Evolutionary conservation across 148 eudicot genomes (phyloP).

Genomic region (Vaccinium darrowii): DNA sequence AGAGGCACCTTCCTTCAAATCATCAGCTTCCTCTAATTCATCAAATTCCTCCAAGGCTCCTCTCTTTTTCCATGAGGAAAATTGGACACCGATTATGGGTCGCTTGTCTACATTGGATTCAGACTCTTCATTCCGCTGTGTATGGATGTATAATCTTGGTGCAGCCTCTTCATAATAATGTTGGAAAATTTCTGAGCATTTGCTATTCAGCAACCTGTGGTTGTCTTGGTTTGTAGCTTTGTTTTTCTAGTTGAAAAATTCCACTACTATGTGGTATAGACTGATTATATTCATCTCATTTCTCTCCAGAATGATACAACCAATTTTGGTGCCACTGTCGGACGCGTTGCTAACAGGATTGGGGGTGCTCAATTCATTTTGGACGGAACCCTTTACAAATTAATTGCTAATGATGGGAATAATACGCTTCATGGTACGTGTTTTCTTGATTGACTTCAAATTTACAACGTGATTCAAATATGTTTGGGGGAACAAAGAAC

Average conservation of each 20-base stretch:
- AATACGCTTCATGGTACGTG: conserved; percentile 74
- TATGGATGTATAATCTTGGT: not conserved
- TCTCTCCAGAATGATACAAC: conserved; percentile 53
- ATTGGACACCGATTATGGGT: not conserved
- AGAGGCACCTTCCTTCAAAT: too few relatives aligned
- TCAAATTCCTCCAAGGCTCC: too few relatives aligned
- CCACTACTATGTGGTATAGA: not conserved
- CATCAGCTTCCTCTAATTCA: too few relatives aligned
- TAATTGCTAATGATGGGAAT: conserved; percentile 52
- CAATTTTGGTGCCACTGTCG: conserved; percentile 69
- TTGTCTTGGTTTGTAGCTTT: not conserved
- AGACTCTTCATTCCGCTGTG: too few relatives aligned
- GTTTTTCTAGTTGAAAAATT: not conserved
- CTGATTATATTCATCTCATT: not conserved
- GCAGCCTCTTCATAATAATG: not conserved
- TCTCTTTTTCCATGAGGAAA: not conserved
- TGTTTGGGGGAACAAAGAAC: not conserved
- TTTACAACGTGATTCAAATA: not conserved
- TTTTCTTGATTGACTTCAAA: not conserved
- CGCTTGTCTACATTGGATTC: not conserved
- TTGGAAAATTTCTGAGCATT: not conserved
- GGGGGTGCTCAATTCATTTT: conserved; percentile 63
- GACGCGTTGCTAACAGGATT: conserved; percentile 87
- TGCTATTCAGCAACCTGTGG: not conserved
- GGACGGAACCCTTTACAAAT: conserved; percentile 57